A percentile compares a stretch with the other conserved stretches of the same genome.
phyloP scores from a whole-genome alignment of 2,329 filamentous ascomycete species.

The Fusarium luffae region DNA sequence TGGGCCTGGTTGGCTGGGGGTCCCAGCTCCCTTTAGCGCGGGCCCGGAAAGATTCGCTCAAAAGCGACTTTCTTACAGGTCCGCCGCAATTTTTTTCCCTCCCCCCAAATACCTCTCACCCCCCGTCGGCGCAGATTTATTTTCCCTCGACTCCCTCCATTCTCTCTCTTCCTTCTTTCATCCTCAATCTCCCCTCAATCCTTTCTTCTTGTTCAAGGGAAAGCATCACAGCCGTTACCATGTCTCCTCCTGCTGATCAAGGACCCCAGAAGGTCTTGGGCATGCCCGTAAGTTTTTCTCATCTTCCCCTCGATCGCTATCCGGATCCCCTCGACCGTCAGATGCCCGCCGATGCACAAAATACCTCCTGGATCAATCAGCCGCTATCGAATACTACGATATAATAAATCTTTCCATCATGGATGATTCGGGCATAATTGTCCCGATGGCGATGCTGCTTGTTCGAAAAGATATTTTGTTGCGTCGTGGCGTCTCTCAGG shows the following conservation, averaged over 20 bases:
- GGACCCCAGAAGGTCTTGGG: constrained; percentile 68
- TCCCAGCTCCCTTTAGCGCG: constrained; percentile 50
- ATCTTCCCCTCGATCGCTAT: constrained; percentile 11
- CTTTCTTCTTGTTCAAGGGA: constrained; percentile 61
- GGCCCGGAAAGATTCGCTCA: constrained; percentile 66
- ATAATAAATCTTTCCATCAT: constrained; percentile 28
- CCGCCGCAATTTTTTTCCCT: constrained; percentile 63
- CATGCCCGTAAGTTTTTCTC: constrained; percentile 70
- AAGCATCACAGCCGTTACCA: constrained; percentile 59
- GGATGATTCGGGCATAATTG: background rate
- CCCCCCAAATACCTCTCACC: constrained; percentile 56
- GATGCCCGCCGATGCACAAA: constrained; percentile 47
- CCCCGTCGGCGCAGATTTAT: constrained; percentile 59
- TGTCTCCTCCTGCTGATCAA: constrained; percentile 61
- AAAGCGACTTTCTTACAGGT: constrained; percentile 59
- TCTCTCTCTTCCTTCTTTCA: constrained; percentile 57
- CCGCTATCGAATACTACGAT: constrained; percentile 4
- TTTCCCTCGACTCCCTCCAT: constrained; percentile 56
- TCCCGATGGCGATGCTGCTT: background rate
- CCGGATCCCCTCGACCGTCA: constrained; percentile 32
- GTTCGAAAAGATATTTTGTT: background rate
- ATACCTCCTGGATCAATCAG: constrained; percentile 17
- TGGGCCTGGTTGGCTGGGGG: constrained; percentile 41
- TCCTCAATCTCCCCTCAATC: constrained; percentile 71
- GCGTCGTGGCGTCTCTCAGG: constrained; percentile 8